These are phyloP conservation scores for Darksidea phi DNA, from an alignment of 495 filamentous ascomycete species.

Conservation along the genomic window DNA sequence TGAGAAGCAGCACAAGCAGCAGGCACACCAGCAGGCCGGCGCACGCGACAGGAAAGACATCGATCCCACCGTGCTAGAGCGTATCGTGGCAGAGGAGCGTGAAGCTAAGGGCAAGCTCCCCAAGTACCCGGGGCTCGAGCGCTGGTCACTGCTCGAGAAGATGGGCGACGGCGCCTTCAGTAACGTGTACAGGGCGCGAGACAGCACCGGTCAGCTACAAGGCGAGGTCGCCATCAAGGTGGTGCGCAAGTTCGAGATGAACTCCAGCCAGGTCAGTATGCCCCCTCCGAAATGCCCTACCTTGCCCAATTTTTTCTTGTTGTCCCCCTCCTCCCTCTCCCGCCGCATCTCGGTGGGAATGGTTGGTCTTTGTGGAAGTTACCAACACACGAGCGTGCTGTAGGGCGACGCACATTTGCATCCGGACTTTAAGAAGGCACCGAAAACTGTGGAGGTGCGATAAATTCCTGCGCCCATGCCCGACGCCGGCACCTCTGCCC, in stretches of 20 bases:
- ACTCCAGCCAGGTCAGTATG: constrained; percentile 85
- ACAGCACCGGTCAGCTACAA: constrained; percentile 59
- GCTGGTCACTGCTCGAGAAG: constrained; percentile 89
- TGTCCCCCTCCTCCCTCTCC: constrained; percentile 32
- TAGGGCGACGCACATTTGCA: constrained; percentile 87
- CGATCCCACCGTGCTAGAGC: constrained; percentile 68
- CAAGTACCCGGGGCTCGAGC: constrained; percentile 84
- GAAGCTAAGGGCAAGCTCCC: constrained; percentile 81
- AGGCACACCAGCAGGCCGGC: constrained; percentile 40
- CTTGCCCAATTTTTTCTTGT: constrained; percentile 31
- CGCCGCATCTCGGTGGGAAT: constrained; percentile 41
- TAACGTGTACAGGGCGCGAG: constrained; percentile 90
- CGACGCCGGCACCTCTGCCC: constrained; percentile 3
- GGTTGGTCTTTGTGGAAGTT: constrained; percentile 36
- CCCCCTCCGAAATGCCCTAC: constrained; percentile 20
- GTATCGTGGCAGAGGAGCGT: constrained; percentile 87
- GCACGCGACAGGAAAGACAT: constrained; percentile 53
- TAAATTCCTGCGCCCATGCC: constrained; percentile 43
- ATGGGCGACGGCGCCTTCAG: constrained; percentile 99
- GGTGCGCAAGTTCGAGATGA: constrained; percentile 98
- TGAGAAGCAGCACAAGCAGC: constrained; percentile 50
- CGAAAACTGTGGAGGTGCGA: constrained; percentile 97
- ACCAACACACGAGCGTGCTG: constrained; percentile 45
- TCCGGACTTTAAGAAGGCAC: constrained; percentile 90
- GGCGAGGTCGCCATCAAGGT: constrained; percentile 96